These are phyloP conservation scores for Coemansia sp. DNA, from an alignment of 192 early-diverging fungal genomes.

Conservation along the genomic window DNA sequence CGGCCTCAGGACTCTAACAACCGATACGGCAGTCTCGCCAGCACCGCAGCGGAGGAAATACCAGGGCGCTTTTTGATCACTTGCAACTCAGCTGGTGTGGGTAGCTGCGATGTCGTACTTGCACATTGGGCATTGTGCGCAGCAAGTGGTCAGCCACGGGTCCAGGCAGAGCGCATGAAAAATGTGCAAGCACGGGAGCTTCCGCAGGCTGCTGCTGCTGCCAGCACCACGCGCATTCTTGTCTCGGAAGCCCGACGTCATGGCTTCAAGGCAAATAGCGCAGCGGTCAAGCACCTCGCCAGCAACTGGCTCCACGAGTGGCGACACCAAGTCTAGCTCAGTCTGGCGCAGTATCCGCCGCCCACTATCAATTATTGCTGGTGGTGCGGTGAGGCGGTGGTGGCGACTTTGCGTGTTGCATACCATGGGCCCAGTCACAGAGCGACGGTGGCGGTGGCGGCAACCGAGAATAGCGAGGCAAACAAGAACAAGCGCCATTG, in stretches of 20 bases:
- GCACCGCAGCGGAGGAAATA: too few relatives aligned
- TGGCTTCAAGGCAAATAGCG: slow-evolving; percentile 33
- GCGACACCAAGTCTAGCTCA: slow-evolving; percentile 20
- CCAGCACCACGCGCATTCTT: background rate
- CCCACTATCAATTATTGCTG: background rate
- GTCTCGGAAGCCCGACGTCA: background rate
- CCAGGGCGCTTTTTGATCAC: background rate
- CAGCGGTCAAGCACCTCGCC: slow-evolving; percentile 6
- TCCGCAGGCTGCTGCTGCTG: slow-evolving; percentile 11
- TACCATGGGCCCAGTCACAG: background rate
- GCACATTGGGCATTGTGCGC: slow-evolving; percentile 47
- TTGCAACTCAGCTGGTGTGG: background rate
- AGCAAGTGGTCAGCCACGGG: slow-evolving; percentile 44
- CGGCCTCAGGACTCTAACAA: too few relatives aligned
- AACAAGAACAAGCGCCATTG: background rate
- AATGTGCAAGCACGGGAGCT: slow-evolving; percentile 35
- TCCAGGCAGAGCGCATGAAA: slow-evolving; percentile 54
- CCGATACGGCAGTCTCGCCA: too few relatives aligned
- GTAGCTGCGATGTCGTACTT: slow-evolving; percentile 12
- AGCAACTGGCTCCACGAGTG: background rate
- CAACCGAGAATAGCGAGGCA: background rate
- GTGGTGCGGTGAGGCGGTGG: background rate
- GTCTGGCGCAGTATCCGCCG: background rate
- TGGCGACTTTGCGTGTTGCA: background rate
- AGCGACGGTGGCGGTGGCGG: background rate